Evolutionary conservation across 257 asterid genomes (phyloP).

Genomic region (Phtheirospermum japonicum): DNA sequence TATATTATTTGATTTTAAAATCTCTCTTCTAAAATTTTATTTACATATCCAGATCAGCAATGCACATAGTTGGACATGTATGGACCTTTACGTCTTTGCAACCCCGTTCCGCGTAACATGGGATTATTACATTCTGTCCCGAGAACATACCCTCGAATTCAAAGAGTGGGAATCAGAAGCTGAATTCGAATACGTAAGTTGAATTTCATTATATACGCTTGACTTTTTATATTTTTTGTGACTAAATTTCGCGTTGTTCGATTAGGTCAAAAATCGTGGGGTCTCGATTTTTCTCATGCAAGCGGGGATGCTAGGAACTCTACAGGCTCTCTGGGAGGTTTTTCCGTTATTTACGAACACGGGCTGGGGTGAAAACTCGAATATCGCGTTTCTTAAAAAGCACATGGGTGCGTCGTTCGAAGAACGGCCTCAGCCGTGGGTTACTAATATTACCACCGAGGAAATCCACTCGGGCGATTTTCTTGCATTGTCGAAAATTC

Average conservation of each 20-base stretch:
- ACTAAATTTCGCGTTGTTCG: background rate
- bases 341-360: conserved; percentile 75
- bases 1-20: background rate
- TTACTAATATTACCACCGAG: conserved; percentile 52
- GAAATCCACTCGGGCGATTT: conserved; percentile 87
- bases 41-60: conserved; percentile 47
- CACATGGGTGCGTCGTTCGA: conserved; percentile 84
- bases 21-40: background rate
- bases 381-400: conserved; percentile 68
- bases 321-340: conserved; percentile 80
- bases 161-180: conserved; percentile 76
- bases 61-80: conserved; percentile 87
- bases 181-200: conserved; percentile 76
- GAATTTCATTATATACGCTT: background rate
- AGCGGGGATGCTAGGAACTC: conserved; percentile 80
- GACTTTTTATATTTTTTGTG: background rate
- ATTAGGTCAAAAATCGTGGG: conserved; percentile 68
- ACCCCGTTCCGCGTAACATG: conserved; percentile 85
- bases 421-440: conserved; percentile 84
- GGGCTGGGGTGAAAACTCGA: conserved; percentile 79
- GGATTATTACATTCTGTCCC: conserved; percentile 76
- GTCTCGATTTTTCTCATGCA: conserved; percentile 80
- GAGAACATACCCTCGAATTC: conserved; percentile 77
- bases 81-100: conserved; percentile 85
- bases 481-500: conserved; percentile 71